Evolutionary conservation across 768 basidiomycete genomes (phyloP).

Genomic region (Suillus decipiens): DNA sequence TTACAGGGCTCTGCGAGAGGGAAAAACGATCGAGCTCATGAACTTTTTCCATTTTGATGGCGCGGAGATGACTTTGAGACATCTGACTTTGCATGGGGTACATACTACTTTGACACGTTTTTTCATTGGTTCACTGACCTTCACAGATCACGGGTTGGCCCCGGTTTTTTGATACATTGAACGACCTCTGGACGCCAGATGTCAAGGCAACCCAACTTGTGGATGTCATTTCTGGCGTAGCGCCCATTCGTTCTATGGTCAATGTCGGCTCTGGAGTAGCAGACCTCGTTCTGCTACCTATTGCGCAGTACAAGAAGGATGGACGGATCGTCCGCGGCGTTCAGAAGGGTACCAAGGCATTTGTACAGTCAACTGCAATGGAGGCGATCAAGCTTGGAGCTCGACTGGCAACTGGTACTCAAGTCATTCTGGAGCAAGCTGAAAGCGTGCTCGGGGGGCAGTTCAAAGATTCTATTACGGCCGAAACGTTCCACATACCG

Average conservation of each 20-base stretch:
- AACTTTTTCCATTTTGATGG: slow-evolving; percentile 99
- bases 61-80: slow-evolving; percentile 95
- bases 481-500: slow-evolving; percentile 62
- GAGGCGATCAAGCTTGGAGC: slow-evolving; percentile 96
- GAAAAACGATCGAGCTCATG: slow-evolving; percentile 95
- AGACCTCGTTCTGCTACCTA: slow-evolving; percentile 92
- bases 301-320: slow-evolving; percentile 97
- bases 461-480: slow-evolving; percentile 63
- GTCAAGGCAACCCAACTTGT: slow-evolving; percentile 98
- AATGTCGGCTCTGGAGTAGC: slow-evolving; percentile 98
- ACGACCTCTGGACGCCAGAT: slow-evolving; percentile 98
- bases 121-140: slow-evolving; percentile 6
- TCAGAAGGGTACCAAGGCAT: slow-evolving; percentile 91
- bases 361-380: slow-evolving; percentile 91
- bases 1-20: slow-evolving; percentile 86
- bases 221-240: slow-evolving; percentile 94
- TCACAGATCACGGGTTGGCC: slow-evolving; percentile 90
- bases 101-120: slow-evolving; percentile 33
- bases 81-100: slow-evolving; percentile 90
- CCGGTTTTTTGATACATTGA: slow-evolving; percentile 85
- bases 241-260: slow-evolving; percentile 94
- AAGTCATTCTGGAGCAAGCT: slow-evolving; percentile 95
- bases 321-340: slow-evolving; percentile 89
- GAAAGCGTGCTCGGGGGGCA: slow-evolving; percentile 87
- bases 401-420: slow-evolving; percentile 92